Base-by-base conservation (phyloP, 352 stramenopile species). In the Phytophthora nicotianae region DNA sequence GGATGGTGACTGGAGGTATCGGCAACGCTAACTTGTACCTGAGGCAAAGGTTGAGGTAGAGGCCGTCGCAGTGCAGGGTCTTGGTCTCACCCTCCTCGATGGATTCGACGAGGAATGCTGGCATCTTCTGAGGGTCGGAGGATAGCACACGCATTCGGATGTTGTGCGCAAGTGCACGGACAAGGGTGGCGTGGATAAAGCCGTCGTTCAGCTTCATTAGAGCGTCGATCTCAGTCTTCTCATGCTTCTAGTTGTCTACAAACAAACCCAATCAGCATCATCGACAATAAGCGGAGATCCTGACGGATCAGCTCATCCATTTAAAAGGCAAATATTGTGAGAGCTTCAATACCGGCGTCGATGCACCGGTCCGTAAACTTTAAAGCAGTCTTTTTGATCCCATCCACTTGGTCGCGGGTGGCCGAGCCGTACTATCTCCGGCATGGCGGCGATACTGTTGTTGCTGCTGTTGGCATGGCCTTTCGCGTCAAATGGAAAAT, bases 351-450 rank as follows among this genome's bases (percentile, higher is more conserved):
- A 23, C 85, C 88, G 2, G 81, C 71, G n/a, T 92, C 88, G 17
- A 98, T 93, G 67, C 97, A 99, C 97, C 97, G 99, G 55, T 98
- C 91, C 17, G 91, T 89, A 72, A 99, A 98, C 35, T 97, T 80
- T 23, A 97, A 91, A 16, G 99, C 77, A 53, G 91, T 98, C 75
- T 95, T n/a, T n/a, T n/a, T 95, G 58, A 88, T 97, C 32, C 96
- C 97, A 58, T 98, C 95, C 62, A 81, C 90, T 67, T 99, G 97
- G 23, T 97, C 97, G 51, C 85, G 75, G 24, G 89, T 74, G 10
- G 82, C 81, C 8, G 84, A 70, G 27, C 84, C 87, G 65, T 94
- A 93, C 42, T 85, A 54, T 20, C 48, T 70, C 50, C 11, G 33
- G 26, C 26, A 47, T 70, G 13, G 29, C 11, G n/a, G 55, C 41